A percentile compares a stretch with the other conserved stretches of the same genome.
Conservation (phyloP, 169 alveolate species). For the Neospora caninum region DNA sequence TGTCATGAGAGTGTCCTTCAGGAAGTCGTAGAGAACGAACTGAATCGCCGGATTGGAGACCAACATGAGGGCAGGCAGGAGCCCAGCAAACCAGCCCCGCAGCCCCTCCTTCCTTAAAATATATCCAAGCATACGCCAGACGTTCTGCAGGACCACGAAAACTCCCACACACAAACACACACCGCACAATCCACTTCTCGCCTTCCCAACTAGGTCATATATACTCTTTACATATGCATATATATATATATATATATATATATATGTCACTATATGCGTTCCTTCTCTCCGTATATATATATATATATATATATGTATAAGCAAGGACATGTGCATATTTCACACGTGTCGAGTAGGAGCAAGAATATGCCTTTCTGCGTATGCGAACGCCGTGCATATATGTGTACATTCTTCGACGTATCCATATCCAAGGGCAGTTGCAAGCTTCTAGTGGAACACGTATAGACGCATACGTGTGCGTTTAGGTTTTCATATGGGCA, state of each 20-base stretch:
- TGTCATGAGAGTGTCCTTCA: not conserved
- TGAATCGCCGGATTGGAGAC: conserved; percentile 66
- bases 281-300: not conserved
- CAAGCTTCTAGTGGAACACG: no score
- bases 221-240: not conserved
- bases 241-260: not conserved
- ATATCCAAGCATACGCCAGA: conserved; percentile 51
- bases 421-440: no score
- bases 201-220: not conserved
- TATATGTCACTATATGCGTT: not conserved
- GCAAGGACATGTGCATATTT: not conserved
- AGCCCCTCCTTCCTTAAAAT: conserved; percentile 56
- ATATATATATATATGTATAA: not conserved
- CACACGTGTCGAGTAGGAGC: not conserved
- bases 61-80: conserved; percentile 63
- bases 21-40: conserved; percentile 61
- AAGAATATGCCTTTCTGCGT: no score
- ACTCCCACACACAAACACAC: not conserved
- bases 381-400: no score
- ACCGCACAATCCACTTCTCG: not conserved
- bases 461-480: no score
- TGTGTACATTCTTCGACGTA: no score
- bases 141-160: conserved; percentile 39
- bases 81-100: conserved; percentile 66
- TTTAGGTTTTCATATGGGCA: no score